Conservation (phyloP, 345 rosid species). For the Brassica incana region DNA sequence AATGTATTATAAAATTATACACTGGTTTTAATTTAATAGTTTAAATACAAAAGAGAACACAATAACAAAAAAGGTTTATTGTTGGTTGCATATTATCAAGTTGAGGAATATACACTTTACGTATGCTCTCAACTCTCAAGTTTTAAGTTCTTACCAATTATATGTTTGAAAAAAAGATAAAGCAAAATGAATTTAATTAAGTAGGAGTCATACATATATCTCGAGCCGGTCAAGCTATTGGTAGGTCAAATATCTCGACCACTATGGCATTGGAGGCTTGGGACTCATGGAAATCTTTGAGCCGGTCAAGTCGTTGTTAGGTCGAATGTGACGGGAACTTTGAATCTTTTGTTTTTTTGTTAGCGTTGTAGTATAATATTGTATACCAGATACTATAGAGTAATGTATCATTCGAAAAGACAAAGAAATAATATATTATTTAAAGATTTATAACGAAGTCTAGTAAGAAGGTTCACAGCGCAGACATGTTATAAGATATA, state of each 20-base stretch:
- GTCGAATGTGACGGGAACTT: constrained; percentile 36
- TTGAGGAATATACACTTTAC: neutral
- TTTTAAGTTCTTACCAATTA: neutral
- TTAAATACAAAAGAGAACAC: too few species aligned
- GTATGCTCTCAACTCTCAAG: neutral
- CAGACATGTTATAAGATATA: constrained; percentile 10
- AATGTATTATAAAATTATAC: neutral
- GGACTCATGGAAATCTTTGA: constrained; percentile 9
- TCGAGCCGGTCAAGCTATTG: too few species aligned
- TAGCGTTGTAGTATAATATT: neutral
- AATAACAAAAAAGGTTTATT: neutral
- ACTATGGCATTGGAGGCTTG: constrained; percentile 3
- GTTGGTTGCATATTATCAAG: neutral
- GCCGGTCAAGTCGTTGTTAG: constrained; percentile 18
- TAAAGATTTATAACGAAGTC: neutral
- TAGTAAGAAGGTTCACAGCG: constrained; percentile 18
- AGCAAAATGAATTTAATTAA: neutral
- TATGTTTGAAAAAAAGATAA: neutral
- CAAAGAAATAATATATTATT: neutral
- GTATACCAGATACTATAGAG: neutral
- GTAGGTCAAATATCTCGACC: neutral
- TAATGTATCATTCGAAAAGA: neutral
- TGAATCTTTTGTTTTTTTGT: neutral
- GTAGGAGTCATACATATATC: neutral
- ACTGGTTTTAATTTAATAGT: neutral